Conservation (phyloP, 2,329 filamentous ascomycete species). For the Waltergamsia citrina region DNA sequence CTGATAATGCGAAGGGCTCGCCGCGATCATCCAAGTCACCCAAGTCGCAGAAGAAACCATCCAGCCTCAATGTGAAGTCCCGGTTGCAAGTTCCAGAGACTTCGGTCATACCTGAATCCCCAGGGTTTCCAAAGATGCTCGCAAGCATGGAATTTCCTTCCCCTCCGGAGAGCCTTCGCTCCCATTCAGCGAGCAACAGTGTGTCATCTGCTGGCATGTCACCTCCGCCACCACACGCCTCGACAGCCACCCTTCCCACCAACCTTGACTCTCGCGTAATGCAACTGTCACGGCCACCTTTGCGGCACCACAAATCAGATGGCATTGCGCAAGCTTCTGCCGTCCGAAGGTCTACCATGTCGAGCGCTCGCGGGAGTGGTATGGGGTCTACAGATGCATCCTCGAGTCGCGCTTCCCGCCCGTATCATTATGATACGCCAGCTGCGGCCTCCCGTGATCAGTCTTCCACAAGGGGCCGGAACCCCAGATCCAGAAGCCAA, state of each 20-base stretch:
- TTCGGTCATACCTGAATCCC: slow-evolving; percentile 1
- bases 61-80: neutral
- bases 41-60: neutral
- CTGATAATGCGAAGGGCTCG: neutral
- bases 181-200: slow-evolving; percentile 3
- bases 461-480: neutral
- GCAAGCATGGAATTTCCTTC: slow-evolving; percentile 5
- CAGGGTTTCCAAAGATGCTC: slow-evolving; percentile 5
- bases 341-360: too few species aligned
- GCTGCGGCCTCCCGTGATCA: neutral
- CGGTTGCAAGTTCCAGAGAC: slow-evolving; percentile 1
- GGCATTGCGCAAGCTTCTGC: too few species aligned
- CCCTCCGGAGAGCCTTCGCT: slow-evolving; percentile 2
- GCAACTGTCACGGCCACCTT: neutral
- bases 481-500: neutral
- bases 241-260: neutral
- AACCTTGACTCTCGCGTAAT: slow-evolving; percentile 3
- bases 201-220: neutral
- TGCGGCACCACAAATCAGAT: slow-evolving; percentile 1
- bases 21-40: neutral
- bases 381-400: too few species aligned
- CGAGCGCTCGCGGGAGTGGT: too few species aligned
- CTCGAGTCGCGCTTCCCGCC: too few species aligned
- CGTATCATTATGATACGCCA: neutral
- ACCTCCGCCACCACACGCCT: neutral